A percentile compares a stretch with the other conserved stretches of the same genome.
phyloP scores from a whole-genome alignment of 106 monocot genomes.

The Allium cepa region DNA sequence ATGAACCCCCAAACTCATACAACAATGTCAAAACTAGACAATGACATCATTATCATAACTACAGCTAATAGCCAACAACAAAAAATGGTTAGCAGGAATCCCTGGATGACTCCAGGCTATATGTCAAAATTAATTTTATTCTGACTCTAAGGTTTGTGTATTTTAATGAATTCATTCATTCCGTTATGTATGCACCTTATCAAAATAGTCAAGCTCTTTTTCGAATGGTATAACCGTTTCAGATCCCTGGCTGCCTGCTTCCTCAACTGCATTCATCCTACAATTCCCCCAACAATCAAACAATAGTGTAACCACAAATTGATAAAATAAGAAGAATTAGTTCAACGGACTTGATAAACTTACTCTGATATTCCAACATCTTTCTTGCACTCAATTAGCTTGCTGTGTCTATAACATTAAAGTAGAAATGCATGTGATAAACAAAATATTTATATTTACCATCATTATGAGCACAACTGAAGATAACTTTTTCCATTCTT shows the following conservation, averaged over 20 bases:
- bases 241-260: conserved; percentile 16
- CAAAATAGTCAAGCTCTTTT: conserved; percentile 66
- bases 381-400: conserved; percentile 56
- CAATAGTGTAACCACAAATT: neutral
- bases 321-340: conserved; percentile 1
- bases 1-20: too few species aligned
- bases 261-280: conserved; percentile 14
- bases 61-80: neutral
- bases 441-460: neutral
- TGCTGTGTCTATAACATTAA: conserved; percentile 50
- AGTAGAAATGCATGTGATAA: conserved; percentile 4
- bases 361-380: conserved; percentile 50
- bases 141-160: too few species aligned
- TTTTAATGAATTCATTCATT: too few species aligned
- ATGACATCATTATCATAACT: neutral
- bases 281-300: conserved; percentile 21
- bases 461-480: neutral
- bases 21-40: neutral
- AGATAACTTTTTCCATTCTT: conserved; percentile 3
- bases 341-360: conserved; percentile 11
- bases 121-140: too few species aligned
- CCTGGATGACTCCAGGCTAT: too few species aligned
- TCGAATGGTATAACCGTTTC: conserved; percentile 3
- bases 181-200: conserved; percentile 43
- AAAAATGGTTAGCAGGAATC: neutral